Conservation (phyloP, 108 stramenopile genomes). For the Epithemia pelagica region DNA sequence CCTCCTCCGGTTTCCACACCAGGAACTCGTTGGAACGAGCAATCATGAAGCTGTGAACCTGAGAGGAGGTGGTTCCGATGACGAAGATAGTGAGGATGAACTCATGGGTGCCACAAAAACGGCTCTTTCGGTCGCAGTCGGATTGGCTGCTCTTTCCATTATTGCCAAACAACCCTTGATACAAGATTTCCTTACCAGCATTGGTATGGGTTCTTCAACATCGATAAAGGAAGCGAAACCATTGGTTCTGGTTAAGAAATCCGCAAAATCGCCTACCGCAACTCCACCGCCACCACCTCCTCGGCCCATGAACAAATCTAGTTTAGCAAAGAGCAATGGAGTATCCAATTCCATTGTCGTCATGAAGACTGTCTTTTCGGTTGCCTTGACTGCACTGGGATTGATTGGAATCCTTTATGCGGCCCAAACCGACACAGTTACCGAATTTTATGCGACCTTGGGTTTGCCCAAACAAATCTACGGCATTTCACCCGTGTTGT, state of each 20-base stretch:
- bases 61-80: not conserved
- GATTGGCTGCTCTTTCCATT: not conserved
- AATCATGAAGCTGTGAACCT: no score
- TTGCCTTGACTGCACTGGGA: not conserved
- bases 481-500: not conserved
- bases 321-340: not conserved
- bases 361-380: not conserved
- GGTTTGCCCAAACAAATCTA: not conserved
- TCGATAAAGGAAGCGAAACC: not conserved
- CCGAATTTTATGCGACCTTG: not conserved
- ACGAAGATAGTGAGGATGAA: not conserved
- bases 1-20: no score
- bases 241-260: not conserved
- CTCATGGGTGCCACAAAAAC: not conserved
- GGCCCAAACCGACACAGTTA: not conserved
- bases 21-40: no score
- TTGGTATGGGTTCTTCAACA: not conserved
- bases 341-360: not conserved
- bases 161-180: not conserved
- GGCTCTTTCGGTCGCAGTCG: not conserved
- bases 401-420: not conserved
- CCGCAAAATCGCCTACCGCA: not conserved
- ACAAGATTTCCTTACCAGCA: not conserved
- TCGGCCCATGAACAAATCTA: not conserved
- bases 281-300: not conserved